Evolutionary conservation across 495 filamentous ascomycete genomes (phyloP).

Genomic region (Hypoxylon intermedium): DNA sequence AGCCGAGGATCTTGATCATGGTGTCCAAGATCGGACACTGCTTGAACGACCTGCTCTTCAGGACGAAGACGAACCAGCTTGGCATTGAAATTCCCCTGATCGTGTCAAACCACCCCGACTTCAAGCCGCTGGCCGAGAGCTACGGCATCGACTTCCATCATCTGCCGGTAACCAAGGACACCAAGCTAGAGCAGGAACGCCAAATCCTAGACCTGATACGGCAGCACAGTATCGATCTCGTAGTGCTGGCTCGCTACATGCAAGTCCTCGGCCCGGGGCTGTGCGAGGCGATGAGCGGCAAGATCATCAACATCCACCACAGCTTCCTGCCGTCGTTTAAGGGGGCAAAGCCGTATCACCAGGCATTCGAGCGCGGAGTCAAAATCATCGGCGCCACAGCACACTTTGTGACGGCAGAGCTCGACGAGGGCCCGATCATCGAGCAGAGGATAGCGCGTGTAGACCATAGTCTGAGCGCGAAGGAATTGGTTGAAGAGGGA

Average conservation of each 20-base stretch:
- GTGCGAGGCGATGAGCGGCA: constrained; percentile 73
- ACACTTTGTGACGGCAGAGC: constrained; percentile 77
- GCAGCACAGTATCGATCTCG: constrained; percentile 70
- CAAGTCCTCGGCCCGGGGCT: constrained; percentile 76
- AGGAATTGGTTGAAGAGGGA: constrained; percentile 73
- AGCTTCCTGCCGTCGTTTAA: constrained; percentile 80
- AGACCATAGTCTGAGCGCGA: constrained; percentile 71
- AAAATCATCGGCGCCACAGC: constrained; percentile 82
- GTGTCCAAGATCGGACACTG: constrained; percentile 83
- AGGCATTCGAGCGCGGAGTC: constrained; percentile 77
- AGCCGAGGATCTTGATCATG: constrained; percentile 77
- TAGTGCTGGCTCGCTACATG: constrained; percentile 83
- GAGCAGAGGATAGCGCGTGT: constrained; percentile 76
- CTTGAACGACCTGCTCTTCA: constrained; percentile 80
- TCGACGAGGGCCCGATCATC: constrained; percentile 81
- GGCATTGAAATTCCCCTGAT: constrained; percentile 72
- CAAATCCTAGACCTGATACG: constrained; percentile 69
- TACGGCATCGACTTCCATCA: constrained; percentile 77
- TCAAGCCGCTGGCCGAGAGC: constrained; percentile 67
- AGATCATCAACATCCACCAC: constrained; percentile 86
- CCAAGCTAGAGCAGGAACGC: constrained; percentile 70
- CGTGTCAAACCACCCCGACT: constrained; percentile 78
- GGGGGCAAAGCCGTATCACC: constrained; percentile 82
- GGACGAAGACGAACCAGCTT: constrained; percentile 67
- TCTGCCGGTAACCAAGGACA: constrained; percentile 72